Base-by-base conservation (phyloP, 257 asterid species). In the Solanum pimpinellifolium region DNA sequence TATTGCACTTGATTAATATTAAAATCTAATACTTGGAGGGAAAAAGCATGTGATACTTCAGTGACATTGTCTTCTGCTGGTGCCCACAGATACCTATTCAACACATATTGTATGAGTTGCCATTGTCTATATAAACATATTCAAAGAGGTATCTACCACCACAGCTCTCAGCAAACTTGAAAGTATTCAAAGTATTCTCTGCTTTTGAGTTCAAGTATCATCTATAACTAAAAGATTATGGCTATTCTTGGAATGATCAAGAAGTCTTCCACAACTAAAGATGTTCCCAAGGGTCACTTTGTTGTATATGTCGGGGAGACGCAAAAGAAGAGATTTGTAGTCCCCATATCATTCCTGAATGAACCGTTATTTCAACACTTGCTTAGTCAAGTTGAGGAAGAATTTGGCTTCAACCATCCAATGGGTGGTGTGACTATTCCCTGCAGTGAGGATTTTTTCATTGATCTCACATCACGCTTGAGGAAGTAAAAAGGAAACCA, bases 361-460 rank as follows among this genome's bases (percentile, higher is more conserved):
- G 89, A 90, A 49, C 90, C 92, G 83, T 86, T 66, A 4, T 92
- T 94, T 77, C 94, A 90, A 83, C 89, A 91, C 21, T 65, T 94
- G 72, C 56, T 94, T 52, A 52, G 80, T 11, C 92, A 78, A 49
- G 92, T 92, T 2, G 94, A 93, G 68, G 88, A 85, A 80, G 90
- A 90, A 87, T 87, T 87, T 74, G 90, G 94, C 18, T 92, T 88
- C 73, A 39, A 90, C 69, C 94, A 92, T 89, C 95, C 94, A 5
- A 92, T 91, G 93, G 96, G 94, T 3, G 94, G 96, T 44, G 91
- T 93, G 3, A 92, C 94, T 9, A 90, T 93, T 37, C 95, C 94
- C 9, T 93, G 94, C 87, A 73, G 85, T 69, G 87, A 88, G 33
- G 91, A 89, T 16, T 39, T 86, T 11, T 94, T 94, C 74, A 12